Evolutionary conservation across 371 early-diverging fungal species (phyloP), one percentile per base, ranked within the genome.

Genomic region (Mycotypha africana): DNA sequence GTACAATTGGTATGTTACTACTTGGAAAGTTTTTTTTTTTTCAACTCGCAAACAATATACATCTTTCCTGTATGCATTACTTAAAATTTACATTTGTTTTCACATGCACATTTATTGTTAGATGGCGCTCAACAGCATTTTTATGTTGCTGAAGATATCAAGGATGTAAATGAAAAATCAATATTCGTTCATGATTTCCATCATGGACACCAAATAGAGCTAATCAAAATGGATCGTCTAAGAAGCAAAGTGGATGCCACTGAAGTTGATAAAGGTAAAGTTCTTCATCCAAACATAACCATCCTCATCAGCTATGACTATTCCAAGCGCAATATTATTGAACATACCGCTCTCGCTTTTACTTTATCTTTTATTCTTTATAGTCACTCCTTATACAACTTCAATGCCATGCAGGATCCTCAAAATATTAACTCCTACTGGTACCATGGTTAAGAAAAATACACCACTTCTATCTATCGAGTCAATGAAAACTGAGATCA

Each of bases 401-500:
- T 80, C 84, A 1, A 88, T 88, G 86, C 88, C 84, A 6, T 87
- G 85, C 58, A 80, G 81, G 32, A 74, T 84, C 26, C 65, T 85
- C 26, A 72, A 76, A 54, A 53, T 88, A 11, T 52, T 79, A 23
- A 62, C 75, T 14, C 67, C 79, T 20, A 53, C 69, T 4, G 85
- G 86, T 1, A 56, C 78, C 0, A 42, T 46, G 2, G 82, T 86
- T 21, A 70, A 77, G 46, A 78, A 78, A 58, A 82, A 83, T 23
- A 76, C 75, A 32, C 65, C 79, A 2, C 61, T 88, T 17, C 48
- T 88, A 47, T 82, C 83, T 0, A 78, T 88, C 47, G 88, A 88
- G 55, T 77, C 80, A 21, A 88, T 88, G 86, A 88, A 88, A 59
- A 88, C 83, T 21, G 86, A 88, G 56, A 74, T 82, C 26, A 79